Base-by-base conservation (phyloP, 1,139 yeast species). In the Keqinozyma sinolaborantium region DNA sequence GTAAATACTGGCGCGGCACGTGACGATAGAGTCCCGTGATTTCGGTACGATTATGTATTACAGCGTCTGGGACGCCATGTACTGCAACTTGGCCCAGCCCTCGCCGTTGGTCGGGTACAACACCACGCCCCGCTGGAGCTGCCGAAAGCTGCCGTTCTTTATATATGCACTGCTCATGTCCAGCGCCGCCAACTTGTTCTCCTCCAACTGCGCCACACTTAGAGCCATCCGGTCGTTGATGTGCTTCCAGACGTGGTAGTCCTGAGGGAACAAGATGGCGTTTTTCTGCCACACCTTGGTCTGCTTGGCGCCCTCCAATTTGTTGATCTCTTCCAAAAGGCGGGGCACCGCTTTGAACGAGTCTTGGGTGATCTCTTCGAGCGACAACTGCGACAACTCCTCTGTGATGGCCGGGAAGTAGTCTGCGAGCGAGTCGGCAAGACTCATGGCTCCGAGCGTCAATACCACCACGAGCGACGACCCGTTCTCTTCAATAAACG, bases 361-460 rank as follows among this genome's bases (percentile, higher is more conserved):
- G 42, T 83, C 94, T 2, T 55, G 53, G 7, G 70, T 60, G 23
- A 79, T 48, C 19, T 70, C 75, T 0, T 52, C 49, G 25, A 82
- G 51, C 2, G 79, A 55, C 26, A 86, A 53, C 0, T 66, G 59
- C 15, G 62, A 65, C 28, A 90, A 60, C 51, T 87, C 95, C 16
- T 80, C 83, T 33, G 71, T 71, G 13, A 86, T 73, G 0, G 94
- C 80, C 2, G 68, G 74, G 28, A 75, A 59, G 42, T 84, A 70
- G 18, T 83, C 87, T 1, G 62, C 66, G 41, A 78, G 62, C 30
- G 73, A 61, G 31, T 85, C 88, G 11, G 77, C 68, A 4, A 90
- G 54, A 0, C 95, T 79, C 26, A 90, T 79, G 0, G 95, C 92
- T 4, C 95, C 96, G 28, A 90, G 64, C 0, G 88, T 75, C 32